Conservation (phyloP, 768 basidiomycete genomes). For the Suillus sp. region DNA sequence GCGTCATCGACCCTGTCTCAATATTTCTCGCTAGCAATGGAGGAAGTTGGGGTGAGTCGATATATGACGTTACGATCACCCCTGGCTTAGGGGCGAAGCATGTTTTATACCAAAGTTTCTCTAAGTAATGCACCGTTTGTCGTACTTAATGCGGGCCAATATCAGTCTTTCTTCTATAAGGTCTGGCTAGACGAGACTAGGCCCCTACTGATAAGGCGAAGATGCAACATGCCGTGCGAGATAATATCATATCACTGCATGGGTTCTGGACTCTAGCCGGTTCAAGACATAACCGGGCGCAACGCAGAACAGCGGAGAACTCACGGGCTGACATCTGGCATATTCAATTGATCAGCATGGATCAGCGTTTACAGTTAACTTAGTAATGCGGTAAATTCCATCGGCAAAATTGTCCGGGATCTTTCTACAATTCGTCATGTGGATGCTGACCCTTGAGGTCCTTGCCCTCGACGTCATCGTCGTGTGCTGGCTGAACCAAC, state of each 20-base stretch:
- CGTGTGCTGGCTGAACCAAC: neutral
- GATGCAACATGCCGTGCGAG: neutral
- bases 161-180: neutral
- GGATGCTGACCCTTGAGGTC: neutral
- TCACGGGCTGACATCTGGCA: neutral
- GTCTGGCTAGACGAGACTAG: neutral
- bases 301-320: neutral
- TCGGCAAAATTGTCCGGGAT: neutral
- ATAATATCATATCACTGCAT: neutral
- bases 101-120: neutral
- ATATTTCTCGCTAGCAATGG: neutral
- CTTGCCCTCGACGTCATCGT: neutral
- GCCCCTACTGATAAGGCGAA: neutral
- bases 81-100: neutral
- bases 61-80: neutral
- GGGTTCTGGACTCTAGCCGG: slow-evolving; percentile 4
- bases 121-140: neutral
- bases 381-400: neutral
- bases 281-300: neutral
- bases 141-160: neutral
- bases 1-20: neutral
- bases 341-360: neutral
- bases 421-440: slow-evolving; percentile 4
- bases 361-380: neutral
- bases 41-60: neutral